Evolutionary conservation across 2,329 filamentous ascomycete genomes (phyloP), one percentile per base, ranked within the genome.

Genomic region (Phaeosphaeriaceae sp.): DNA sequence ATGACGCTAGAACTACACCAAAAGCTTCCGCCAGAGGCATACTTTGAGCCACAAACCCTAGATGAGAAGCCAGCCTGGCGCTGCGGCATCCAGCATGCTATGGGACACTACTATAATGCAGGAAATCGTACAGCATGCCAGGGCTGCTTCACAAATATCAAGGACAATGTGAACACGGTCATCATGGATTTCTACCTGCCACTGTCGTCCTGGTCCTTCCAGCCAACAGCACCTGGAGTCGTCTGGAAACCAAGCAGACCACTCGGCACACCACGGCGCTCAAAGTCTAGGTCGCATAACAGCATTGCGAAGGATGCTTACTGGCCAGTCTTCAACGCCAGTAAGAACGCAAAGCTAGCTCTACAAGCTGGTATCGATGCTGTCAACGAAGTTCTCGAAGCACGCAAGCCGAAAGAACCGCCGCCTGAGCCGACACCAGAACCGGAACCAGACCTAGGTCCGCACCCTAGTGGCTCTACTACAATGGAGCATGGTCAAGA

Each of bases 121-220:
- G 71, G 71, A 19, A 61, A 69, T 27, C 57, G 69, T 41, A 70
- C 63, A 44, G 52, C 52, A 11, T 73, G 70, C 50, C 44, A 47
- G 5, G 70, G 70, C 6, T 73, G 71, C 31, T 61, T 62, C 36
- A 69, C 65, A 3, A 53, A 66, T 19, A 40, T 67, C 15, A 57
- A 44, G 2, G 51, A 64, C 2, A 31, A n/a, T n/a, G n/a, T 41
- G 6, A 60, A 60, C 19, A 42, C 25, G 1, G 53, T 45, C 3
- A 5, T n/a, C 2, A 72, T 72, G 70, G 68, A 73, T 40, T 74
- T 74, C 51, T 72, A 70, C 46, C 17, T 74, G 21, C 71, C 70
- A 2, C 44, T 60, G 2, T 63, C 51, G 7, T 56, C 62, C 0
- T 59, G 58, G 25, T 62, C 41, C 22, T 51, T 58, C 31, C 71